Evolutionary conservation across 495 filamentous ascomycete species (phyloP).

Genomic region (Aspergillus nanangensis): DNA sequence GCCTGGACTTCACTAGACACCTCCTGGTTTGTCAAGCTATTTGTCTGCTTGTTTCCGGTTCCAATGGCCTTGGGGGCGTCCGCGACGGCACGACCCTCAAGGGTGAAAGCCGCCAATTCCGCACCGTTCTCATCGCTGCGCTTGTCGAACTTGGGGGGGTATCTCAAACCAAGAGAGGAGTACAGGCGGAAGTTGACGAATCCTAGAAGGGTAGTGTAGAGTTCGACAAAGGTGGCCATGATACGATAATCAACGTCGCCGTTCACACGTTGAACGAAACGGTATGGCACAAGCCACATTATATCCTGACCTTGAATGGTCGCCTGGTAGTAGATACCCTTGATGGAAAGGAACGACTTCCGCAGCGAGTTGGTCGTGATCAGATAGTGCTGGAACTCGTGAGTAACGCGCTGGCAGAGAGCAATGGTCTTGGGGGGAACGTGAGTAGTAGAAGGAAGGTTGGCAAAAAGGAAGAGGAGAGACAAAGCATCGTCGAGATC

Average conservation of each 20-base stretch:
- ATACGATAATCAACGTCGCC: constrained; percentile 96
- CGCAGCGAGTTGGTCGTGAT: constrained; percentile 84
- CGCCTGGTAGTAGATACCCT: constrained; percentile 99
- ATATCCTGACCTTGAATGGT: constrained; percentile 98
- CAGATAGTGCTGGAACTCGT: constrained; percentile 96
- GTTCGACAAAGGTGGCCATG: constrained; percentile 98
- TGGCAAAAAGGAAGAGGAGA: constrained; percentile 95
- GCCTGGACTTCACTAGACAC: constrained; percentile 46
- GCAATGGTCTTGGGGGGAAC: constrained; percentile 91
- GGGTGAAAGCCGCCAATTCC: constrained; percentile 84
- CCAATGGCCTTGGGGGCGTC: constrained; percentile 50
- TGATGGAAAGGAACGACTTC: constrained; percentile 96
- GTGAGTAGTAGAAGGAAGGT: constrained; percentile 80
- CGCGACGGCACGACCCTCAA: constrained; percentile 67
- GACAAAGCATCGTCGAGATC: constrained; percentile 96
- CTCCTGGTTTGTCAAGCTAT: constrained; percentile 39
- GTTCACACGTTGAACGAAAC: constrained; percentile 89
- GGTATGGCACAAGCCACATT: constrained; percentile 94
- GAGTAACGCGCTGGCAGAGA: constrained; percentile 82
- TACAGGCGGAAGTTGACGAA: constrained; percentile 96
- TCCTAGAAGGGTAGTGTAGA: constrained; percentile 92
- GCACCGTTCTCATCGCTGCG: constrained; percentile 82
- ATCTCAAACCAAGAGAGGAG: constrained; percentile 83
- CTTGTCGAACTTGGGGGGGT: constrained; percentile 90
- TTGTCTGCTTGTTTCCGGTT: constrained; percentile 41